Evolutionary conservation across 768 basidiomycete genomes (phyloP).

Genomic region (Calocybe gangraenosa): DNA sequence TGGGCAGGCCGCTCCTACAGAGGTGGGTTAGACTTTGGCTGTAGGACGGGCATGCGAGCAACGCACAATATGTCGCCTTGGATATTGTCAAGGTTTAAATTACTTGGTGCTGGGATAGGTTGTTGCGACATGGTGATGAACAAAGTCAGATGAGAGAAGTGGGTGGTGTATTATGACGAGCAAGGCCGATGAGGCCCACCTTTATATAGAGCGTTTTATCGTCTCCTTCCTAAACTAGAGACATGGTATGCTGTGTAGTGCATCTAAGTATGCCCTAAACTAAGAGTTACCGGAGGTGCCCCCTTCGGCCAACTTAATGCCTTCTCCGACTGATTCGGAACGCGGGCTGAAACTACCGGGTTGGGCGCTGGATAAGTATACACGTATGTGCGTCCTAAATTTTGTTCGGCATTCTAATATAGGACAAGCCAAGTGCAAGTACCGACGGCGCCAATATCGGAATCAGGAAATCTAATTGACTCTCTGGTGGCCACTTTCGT

Average conservation of each 20-base stretch:
- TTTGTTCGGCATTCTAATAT: too few species aligned
- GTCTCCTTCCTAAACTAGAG: background rate
- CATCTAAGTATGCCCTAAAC: background rate
- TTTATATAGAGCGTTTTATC: background rate
- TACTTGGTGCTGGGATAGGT: slow-evolving; percentile 11
- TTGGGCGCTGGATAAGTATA: too few species aligned
- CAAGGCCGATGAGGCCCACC: background rate
- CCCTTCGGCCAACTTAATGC: too few species aligned
- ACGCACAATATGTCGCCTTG: slow-evolving; percentile 46
- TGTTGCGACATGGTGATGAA: slow-evolving; percentile 16
- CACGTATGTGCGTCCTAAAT: too few species aligned
- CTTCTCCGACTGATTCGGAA: background rate
- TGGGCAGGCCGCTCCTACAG: slow-evolving; percentile 48
- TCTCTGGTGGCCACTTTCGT: too few species aligned
- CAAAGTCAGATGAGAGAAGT: background rate
- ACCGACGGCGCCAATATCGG: too few species aligned
- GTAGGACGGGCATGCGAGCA: background rate
- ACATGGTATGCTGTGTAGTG: background rate
- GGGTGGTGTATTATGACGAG: background rate
- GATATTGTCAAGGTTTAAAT: slow-evolving; percentile 37
- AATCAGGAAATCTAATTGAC: too few species aligned
- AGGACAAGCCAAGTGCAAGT: too few species aligned
- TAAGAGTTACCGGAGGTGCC: background rate
- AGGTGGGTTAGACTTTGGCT: background rate
- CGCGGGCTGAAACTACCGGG: too few species aligned